These are phyloP conservation scores for Globisporangium takayamanum DNA, from an alignment of 352 stramenopile genomes.

Conservation along the genomic window DNA sequence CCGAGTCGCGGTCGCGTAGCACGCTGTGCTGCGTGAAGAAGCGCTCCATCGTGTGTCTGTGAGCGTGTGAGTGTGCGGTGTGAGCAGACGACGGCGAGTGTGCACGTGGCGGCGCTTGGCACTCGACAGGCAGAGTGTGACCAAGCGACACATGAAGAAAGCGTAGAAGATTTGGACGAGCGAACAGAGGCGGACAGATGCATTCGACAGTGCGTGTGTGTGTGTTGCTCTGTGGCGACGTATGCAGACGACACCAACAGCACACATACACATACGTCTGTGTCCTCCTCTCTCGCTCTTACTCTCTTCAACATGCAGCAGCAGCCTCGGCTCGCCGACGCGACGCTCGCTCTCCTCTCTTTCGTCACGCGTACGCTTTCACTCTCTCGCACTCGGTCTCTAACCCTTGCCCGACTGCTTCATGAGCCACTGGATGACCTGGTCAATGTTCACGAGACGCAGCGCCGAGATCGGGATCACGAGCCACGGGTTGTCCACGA, in stretches of 20 bases:
- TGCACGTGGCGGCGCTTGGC: no score
- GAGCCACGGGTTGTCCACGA: slow-evolving; percentile 98
- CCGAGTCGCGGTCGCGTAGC: slow-evolving; percentile 60
- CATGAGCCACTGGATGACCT: slow-evolving; percentile 97
- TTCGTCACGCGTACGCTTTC: not conserved
- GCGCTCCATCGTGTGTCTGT: slow-evolving; percentile 43
- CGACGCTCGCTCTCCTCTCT: not conserved
- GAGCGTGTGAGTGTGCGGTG: not conserved
- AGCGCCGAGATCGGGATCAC: slow-evolving; percentile 97
- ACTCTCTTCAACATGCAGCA: not conserved
- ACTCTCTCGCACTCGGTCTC: slow-evolving; percentile 8
- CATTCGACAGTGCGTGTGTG: no score
- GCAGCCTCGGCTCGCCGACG: not conserved
- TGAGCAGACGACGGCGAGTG: not conserved
- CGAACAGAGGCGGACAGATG: no score
- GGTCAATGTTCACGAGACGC: slow-evolving; percentile 95
- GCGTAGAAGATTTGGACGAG: not conserved
- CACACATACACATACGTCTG: no score
- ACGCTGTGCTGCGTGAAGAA: slow-evolving; percentile 80
- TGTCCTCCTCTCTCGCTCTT: slow-evolving; percentile 5
- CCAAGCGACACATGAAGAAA: not conserved
- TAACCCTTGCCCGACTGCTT: slow-evolving; percentile 90
- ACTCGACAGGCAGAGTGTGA: not conserved
- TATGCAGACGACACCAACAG: no score
- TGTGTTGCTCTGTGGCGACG: no score